Evolutionary conservation across 495 filamentous ascomycete genomes (phyloP), one percentile per base, ranked within the genome.

Genomic region (Saxispiralis lemnorum): DNA sequence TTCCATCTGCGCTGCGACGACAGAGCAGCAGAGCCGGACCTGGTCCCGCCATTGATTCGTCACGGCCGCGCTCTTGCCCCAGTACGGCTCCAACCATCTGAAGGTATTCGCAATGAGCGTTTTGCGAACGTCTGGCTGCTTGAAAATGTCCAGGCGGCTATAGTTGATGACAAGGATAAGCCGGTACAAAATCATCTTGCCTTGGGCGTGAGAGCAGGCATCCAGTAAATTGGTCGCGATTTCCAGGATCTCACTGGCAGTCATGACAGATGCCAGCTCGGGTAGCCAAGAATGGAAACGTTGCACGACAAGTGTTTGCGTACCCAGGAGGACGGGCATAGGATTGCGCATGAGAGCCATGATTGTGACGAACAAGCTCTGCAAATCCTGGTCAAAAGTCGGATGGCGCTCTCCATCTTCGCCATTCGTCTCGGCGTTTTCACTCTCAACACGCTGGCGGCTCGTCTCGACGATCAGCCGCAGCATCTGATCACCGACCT

Each of bases 271-370:
- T 3, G 73, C 71, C 6, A 96, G 72, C 49, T 93, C 86, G 0
- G 89, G 92, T 10, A 99, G 65, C 89, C 89, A 96, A 1, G 81
- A 78, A 57, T 96, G 89, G 59, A 96, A 93, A 61, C 96, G 81
- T 57, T 99, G 89, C 14, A 96, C 87, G 5, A 92, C 81, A 28
- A 99, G 62, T 1, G 89, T 96, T 57, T 96, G 92, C 45, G 81
- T 94, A 20, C 89, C 89, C 28, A 99, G 78, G 38, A 94, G 59
- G 34, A 84, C 75, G 1, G 92, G 82, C 10, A 85, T 80, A 1
- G 74, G 64, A 54, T 83, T 89, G 46, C 75, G 73, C 85, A 99
- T 96, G 51, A 99, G 66, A 5, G 68, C 69, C 53, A 95, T 83
- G 2, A 97, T 70, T 1, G 80, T 76, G 56, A 82, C 88, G 67